Percentiles rank a stretch among this genome's conserved stretches.
These are phyloP conservation scores for Aspergillus funiculosus DNA, from an alignment of 495 filamentous ascomycete species.

Conservation along the genomic window DNA sequence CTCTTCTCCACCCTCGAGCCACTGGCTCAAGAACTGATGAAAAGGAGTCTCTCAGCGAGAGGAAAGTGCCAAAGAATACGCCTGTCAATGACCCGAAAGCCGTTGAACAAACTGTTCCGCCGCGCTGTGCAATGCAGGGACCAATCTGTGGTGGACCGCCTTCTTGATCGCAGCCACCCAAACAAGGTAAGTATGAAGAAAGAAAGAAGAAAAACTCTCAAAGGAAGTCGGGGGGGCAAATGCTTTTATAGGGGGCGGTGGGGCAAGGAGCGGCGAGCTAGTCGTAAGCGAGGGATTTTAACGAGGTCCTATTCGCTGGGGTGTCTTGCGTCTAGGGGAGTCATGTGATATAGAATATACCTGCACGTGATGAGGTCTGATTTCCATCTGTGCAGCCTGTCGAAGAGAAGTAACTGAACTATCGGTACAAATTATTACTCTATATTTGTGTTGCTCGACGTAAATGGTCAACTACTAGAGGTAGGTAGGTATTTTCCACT, in stretches of 20 bases:
- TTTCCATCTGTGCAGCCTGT: too few relatives aligned
- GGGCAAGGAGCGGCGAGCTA: slow-evolving; percentile 17
- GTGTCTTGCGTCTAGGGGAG: neutral
- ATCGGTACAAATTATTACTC: too few relatives aligned
- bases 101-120: slow-evolving; percentile 59
- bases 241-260: slow-evolving; percentile 24
- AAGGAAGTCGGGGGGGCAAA: slow-evolving; percentile 17
- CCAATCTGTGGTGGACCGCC: slow-evolving; percentile 53
- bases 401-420: too few relatives aligned
- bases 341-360: too few relatives aligned
- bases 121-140: slow-evolving; percentile 76
- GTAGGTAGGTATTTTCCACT: too few relatives aligned
- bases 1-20: slow-evolving; percentile 51
- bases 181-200: slow-evolving; percentile 76
- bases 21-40: slow-evolving; percentile 47
- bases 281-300: slow-evolving; percentile 29
- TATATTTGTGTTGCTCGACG: too few relatives aligned
- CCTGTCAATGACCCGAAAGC: slow-evolving; percentile 65
- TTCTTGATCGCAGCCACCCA: slow-evolving; percentile 58
- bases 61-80: slow-evolving; percentile 67
- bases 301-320: neutral
- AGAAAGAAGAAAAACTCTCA: slow-evolving; percentile 37
- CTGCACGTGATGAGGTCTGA: too few relatives aligned
- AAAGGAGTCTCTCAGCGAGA: slow-evolving; percentile 42
- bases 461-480: too few relatives aligned